Evolutionary conservation across 495 filamentous ascomycete species (phyloP), one percentile per base, ranked within the genome.

Genomic region (Aspergillus heteromorphus): DNA sequence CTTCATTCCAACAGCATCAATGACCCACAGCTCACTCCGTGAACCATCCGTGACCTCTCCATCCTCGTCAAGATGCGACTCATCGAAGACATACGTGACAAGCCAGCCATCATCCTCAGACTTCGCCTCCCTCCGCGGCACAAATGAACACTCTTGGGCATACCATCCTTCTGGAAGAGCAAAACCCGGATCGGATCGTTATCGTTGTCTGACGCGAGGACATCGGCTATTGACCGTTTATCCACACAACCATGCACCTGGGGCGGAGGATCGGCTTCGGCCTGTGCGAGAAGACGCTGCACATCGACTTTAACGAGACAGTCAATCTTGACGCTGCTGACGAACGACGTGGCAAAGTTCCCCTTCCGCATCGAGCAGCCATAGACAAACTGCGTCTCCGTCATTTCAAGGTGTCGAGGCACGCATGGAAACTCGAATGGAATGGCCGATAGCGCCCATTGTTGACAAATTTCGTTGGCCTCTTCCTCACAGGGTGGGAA

Each of bases 111-210:
- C 80, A 61, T 86, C 83, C 62, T 79, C 79, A 5, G 51, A 40
- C 6, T n/a, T 51, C 0, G 68, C 64, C 27, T 73, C 54, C 1
- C 49, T 34, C 1, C 80, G 72, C 36, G 80, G 65, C 16, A 87
- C 79, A 53, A 87, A 87, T 19, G 81, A 72, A 4, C 81, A 77
- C 71, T 87, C 84, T 62, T 87, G 83, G 11, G 81, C 80, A 59
- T 77, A 87, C 72, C 75, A 80, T 1, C 76, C 76, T 0, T 66
- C 51, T 0, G 83, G 83, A 65, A 83, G 72, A 25, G 60, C 62
- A 69, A 86, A 2, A 81, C 67, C 53, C 76, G 64, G 48, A 86
- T 82, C 1, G 79, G 70, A 56, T 86, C 80, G n/a, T 78, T 51
- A 0, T 61, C 51, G 53, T 81, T 67, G 0, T 49, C 54, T 38